Evolutionary conservation across 257 asterid genomes (phyloP), one percentile per base, ranked within the genome.

Genomic region (Salvia splendens): DNA sequence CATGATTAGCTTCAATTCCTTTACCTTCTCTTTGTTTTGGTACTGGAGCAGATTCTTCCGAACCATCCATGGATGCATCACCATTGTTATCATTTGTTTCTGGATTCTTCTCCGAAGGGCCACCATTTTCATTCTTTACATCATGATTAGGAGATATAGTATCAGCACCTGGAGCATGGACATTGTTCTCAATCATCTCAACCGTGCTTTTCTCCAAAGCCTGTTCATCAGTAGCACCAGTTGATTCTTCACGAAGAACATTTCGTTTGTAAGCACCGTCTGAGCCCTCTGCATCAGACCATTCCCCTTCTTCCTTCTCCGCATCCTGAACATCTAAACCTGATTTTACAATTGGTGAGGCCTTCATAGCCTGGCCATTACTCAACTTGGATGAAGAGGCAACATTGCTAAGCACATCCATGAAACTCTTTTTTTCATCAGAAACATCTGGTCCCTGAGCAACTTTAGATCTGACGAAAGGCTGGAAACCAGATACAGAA

Each of bases 281-380:
- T 49, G 95, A 80, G 20, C 83, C 92, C 73, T 94, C 99, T 56
- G 85, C 96, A 79, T 94, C 99, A 42, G 97, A 88, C 96, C 99
- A 94, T 81, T 94, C 99, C 71, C 99, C 99, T 80, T 94, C 99
- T 82, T 94, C 99, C 87, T 88, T 91, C 78, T 94, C 99, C 70
- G 79, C 79, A 61, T 72, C 65, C 65, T 73, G 81, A 53, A 79
- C 71, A 76, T 73, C 83, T 12, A 68, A 48, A 56, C 71, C 79
- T 40, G 81, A 71, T 69, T 83, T 82, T 61, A 73, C 67, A 77
- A 67, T 84, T 62, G 68, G 60, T 33, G 81, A 69, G 56, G 67
- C 76, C 70, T 83, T 86, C 53, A 69, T 43, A 69, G 64, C 81
- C 74, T 79, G 81, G 54, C 73, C 78, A 69, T 73, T 76, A 69